Evolutionary conservation across 441 rosid species (phyloP), one percentile per base, ranked within the genome.

Genomic region (Breynia disticha): DNA sequence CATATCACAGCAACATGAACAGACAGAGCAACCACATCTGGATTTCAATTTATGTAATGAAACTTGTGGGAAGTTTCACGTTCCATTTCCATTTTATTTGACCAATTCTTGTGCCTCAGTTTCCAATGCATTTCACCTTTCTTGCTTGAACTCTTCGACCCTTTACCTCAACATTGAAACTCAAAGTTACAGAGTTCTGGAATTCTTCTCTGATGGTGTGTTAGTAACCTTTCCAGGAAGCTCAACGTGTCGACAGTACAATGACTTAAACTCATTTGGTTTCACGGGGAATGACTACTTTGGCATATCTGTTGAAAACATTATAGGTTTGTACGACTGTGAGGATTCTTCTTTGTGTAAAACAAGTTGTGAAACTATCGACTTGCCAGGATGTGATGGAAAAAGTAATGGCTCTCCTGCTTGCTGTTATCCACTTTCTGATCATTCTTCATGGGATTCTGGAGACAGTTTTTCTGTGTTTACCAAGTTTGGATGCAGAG

Each of bases 341-440:
- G 95, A 83, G 71, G 97, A 89, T 41, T 86, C 90, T 9, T 89
- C 94, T 13, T 54, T 86, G 52, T 89, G 95, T 52, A 89, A 81
- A 66, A 66, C 79, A 6, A 72, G 46, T 10, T 89, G 97, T 38
- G 95, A 86, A 67, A 80, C 82, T 7, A 75, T 76, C 46, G 71
- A 76, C 56, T 71, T 86, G 45, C 74, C 80, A 24, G 79, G 78
- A 1, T 89, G 97, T 39, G 82, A 82, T 50, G 86, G 88, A 11
- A 63, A 59, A 44, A 65, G 61, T 18, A 73, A 64, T 11, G 82
- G 76, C 32, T 75, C 84, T 15, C 79, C 79, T 7, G 79, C 83
- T 6, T 89, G 97, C 65, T 89, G 97, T 50, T 89, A 89, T 53
- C 87, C 95, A 14, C 76, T 89, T 20, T 86, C 90, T 1, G 95